Percentiles rank a stretch among this genome's conserved stretches.
Evolutionary conservation across 2,329 filamentous ascomycete species (phyloP).

Genomic region (Cladorrhinum sp.): DNA sequence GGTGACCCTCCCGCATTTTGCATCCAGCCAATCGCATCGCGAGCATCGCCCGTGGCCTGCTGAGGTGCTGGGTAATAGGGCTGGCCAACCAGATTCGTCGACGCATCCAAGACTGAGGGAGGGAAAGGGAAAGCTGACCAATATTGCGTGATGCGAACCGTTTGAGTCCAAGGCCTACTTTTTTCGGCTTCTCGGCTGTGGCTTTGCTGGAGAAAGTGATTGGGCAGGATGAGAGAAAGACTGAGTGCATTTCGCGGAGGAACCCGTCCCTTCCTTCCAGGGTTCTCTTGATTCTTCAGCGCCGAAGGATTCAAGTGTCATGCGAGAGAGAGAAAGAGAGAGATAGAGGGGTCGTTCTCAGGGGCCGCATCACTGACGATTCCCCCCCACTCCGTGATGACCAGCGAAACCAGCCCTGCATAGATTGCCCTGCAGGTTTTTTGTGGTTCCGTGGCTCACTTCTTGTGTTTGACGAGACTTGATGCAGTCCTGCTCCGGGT

Average conservation of each 20-base stretch:
- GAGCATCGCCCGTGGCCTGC: not conserved
- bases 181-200: not conserved
- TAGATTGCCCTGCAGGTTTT: slow-evolving; percentile 12
- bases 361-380: not conserved
- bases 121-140: not conserved
- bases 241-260: slow-evolving; percentile 4
- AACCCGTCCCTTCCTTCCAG: slow-evolving; percentile 5
- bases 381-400: not conserved
- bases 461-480: not conserved
- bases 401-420: slow-evolving; percentile 11
- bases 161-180: not conserved
- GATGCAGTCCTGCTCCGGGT: not conserved
- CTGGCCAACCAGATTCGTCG: not conserved
- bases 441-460: not conserved
- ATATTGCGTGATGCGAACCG: not conserved
- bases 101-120: not conserved
- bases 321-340: too few relatives aligned
- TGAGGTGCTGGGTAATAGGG: slow-evolving; percentile 1
- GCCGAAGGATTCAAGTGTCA: not conserved
- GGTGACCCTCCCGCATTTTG: not conserved
- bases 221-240: slow-evolving; percentile 3
- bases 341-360: not conserved
- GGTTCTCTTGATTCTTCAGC: not conserved
- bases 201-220: slow-evolving; percentile 2
- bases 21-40: not conserved